A percentile compares a stretch with the other conserved stretches of the same genome.
Conservation (phyloP, 306 rosid species). For the Quercus variabilis region DNA sequence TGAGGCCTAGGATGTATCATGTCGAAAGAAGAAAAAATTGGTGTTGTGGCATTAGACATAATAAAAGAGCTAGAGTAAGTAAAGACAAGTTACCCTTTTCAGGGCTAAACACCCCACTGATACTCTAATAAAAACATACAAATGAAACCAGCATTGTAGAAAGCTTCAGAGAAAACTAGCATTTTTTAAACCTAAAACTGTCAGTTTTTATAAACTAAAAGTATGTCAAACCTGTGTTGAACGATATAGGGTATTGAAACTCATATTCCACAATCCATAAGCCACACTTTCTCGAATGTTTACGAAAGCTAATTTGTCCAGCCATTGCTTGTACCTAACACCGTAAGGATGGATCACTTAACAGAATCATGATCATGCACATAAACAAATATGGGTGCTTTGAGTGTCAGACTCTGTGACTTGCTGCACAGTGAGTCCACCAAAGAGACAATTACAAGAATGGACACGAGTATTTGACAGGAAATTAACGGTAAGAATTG, state of each 20-base stretch:
- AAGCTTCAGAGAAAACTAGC: neutral
- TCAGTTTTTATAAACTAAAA: constrained; percentile 5
- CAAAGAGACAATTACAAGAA: neutral
- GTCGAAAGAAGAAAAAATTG: too few relatives aligned
- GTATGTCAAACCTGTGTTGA: constrained; percentile 60
- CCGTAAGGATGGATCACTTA: constrained; percentile 22
- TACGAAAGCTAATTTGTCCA: constrained; percentile 50
- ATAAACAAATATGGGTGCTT: neutral
- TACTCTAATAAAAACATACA: neutral
- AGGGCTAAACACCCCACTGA: neutral
- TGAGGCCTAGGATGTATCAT: too few relatives aligned
- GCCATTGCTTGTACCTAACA: constrained; percentile 62
- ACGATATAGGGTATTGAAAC: constrained; percentile 58
- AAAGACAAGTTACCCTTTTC: neutral
- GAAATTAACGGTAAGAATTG: constrained; percentile 6
- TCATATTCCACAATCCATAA: constrained; percentile 65
- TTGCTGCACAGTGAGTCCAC: neutral
- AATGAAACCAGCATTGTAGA: neutral
- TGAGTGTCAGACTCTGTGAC: neutral
- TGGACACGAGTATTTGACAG: neutral
- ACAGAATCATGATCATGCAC: neutral
- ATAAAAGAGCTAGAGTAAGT: neutral
- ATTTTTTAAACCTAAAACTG: neutral
- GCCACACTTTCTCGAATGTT: constrained; percentile 63
- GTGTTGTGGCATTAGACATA: too few relatives aligned